A percentile compares a stretch with the other conserved stretches of the same genome.
These are phyloP conservation scores for Moesziomyces sp. DNA, from an alignment of 1,284 basidiomycete genomes.

Conservation along the genomic window DNA sequence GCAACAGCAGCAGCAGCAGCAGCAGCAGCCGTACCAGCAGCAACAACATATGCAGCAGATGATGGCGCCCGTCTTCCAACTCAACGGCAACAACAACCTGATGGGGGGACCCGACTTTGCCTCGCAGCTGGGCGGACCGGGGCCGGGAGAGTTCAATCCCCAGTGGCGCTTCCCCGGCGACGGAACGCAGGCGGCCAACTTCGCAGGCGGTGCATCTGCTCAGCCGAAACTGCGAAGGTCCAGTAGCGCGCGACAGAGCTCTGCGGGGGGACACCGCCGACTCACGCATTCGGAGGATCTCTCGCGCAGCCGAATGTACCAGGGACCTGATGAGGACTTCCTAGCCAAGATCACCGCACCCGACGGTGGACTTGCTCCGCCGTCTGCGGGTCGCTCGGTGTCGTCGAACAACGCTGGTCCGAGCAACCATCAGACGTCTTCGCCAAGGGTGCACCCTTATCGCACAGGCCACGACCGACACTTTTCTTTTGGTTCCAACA, in stretches of 20 bases:
- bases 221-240: slow-evolving; percentile 26
- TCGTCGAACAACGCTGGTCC: slow-evolving; percentile 23
- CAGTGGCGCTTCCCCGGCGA: slow-evolving; percentile 41
- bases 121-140: slow-evolving; percentile 15
- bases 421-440: slow-evolving; percentile 22
- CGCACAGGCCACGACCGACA: slow-evolving; percentile 49
- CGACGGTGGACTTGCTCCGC: slow-evolving; percentile 58
- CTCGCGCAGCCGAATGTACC: slow-evolving; percentile 41
- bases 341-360: slow-evolving; percentile 55
- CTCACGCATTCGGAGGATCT: slow-evolving; percentile 56
- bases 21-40: slow-evolving; percentile 13
- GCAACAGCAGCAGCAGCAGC: slow-evolving; percentile 11
- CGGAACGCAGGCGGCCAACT: slow-evolving; percentile 1
- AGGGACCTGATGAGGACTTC: slow-evolving; percentile 48
- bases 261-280: slow-evolving; percentile 42
- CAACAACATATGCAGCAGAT: slow-evolving; percentile 20
- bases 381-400: slow-evolving; percentile 33
- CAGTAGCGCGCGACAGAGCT: slow-evolving; percentile 28
- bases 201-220: slow-evolving; percentile 2
- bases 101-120: slow-evolving; percentile 18
- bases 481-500: slow-evolving; percentile 49
- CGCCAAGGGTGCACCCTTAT: slow-evolving; percentile 43
- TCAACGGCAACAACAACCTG: slow-evolving; percentile 25
- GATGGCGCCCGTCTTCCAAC: slow-evolving; percentile 32
- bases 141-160: slow-evolving; percentile 31